Evolutionary conservation across 2,329 filamentous ascomycete species (phyloP).

Genomic region (Botrytis porri): DNA sequence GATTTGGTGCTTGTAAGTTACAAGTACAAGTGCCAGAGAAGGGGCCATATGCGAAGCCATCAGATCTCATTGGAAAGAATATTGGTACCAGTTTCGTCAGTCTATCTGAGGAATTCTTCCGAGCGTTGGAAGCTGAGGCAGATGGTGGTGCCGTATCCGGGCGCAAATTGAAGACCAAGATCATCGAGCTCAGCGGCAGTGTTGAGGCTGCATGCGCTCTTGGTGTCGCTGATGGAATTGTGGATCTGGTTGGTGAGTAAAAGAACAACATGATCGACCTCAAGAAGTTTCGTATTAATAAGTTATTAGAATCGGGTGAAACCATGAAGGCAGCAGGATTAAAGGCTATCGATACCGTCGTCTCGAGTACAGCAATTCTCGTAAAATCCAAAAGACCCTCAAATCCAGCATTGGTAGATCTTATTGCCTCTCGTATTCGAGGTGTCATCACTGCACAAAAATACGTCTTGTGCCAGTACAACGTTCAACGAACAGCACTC

Average conservation of each 20-base stretch:
- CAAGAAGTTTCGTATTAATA: conserved; percentile 24
- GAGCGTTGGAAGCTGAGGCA: conserved; percentile 62
- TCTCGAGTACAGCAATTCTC: conserved; percentile 82
- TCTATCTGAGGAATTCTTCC: conserved; percentile 80
- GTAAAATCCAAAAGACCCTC: conserved; percentile 86
- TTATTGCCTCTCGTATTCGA: conserved; percentile 81
- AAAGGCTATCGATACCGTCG: conserved; percentile 89
- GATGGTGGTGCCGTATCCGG: conserved; percentile 39
- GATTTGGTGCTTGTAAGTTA: conserved; percentile 86
- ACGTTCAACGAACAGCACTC: conserved; percentile 72
- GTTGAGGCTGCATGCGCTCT: conserved; percentile 95
- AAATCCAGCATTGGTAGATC: conserved; percentile 74
- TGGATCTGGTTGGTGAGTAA: conserved; percentile 84
- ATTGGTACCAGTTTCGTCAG: conserved; percentile 94
- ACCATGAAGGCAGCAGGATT: conserved; percentile 96
- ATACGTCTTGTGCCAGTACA: conserved; percentile 96
- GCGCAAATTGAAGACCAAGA: conserved; percentile 73
- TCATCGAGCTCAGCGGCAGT: conserved; percentile 92
- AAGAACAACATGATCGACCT: not conserved
- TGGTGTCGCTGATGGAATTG: conserved; percentile 93
- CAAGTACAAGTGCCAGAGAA: conserved; percentile 96
- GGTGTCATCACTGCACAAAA: conserved; percentile 94
- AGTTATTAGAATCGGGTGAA: conserved; percentile 78
- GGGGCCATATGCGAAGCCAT: conserved; percentile 64
- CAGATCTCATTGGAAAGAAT: conserved; percentile 85